Evolutionary conservation across 2,329 filamentous ascomycete genomes (phyloP).

Genomic region (Dothideomycetes sp.): DNA sequence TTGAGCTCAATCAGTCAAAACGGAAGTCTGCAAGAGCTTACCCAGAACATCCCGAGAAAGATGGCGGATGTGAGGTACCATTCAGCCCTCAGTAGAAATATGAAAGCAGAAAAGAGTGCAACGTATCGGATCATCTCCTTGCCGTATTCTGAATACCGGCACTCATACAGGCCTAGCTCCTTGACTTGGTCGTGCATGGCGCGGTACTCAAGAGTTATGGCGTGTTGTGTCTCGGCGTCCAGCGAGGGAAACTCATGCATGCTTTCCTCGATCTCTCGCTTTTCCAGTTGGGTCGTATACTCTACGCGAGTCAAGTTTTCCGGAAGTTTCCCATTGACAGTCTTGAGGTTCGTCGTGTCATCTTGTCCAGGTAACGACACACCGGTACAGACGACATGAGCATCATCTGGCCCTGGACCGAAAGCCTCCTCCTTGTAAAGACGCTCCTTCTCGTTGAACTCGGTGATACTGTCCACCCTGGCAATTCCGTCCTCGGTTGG

Average conservation of each 20-base stretch:
- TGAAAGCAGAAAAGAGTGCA: constrained; percentile 42
- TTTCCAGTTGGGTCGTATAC: too few species aligned
- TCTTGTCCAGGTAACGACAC: too few species aligned
- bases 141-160: constrained; percentile 50
- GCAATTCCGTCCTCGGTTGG: too few species aligned
- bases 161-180: constrained; percentile 50
- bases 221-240: constrained; percentile 45
- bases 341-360: too few species aligned
- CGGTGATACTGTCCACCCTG: too few species aligned
- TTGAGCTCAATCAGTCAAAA: too few species aligned
- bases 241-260: constrained; percentile 41
- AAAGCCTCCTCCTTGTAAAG: too few species aligned
- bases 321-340: too few species aligned
- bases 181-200: constrained; percentile 46
- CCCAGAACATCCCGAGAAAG: constrained; percentile 54
- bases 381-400: too few species aligned
- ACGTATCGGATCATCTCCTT: constrained; percentile 50
- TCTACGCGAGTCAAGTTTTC: too few species aligned
- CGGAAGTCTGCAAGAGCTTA: constrained; percentile 25
- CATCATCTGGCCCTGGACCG: too few species aligned
- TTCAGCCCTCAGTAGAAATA: constrained; percentile 35
- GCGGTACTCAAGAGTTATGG: constrained; percentile 49
- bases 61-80: constrained; percentile 52
- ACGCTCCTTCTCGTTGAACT: too few species aligned
- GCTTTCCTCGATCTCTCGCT: constrained; percentile 31